Base-by-base conservation (phyloP, 2,329 filamentous ascomycete genomes). In the Exophiala sideris region DNA sequence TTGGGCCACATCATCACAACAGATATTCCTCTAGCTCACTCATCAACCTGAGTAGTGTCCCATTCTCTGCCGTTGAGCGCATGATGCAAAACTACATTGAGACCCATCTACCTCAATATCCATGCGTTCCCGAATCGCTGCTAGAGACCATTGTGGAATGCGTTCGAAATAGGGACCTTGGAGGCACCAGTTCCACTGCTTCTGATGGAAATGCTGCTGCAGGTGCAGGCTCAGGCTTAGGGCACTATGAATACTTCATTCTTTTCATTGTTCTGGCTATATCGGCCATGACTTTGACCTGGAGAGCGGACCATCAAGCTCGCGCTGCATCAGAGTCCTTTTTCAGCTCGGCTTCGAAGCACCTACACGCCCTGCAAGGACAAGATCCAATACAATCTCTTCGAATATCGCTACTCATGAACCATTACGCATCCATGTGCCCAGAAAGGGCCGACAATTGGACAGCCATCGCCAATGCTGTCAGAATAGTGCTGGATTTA, bases 1-100 rank as follows among this genome's bases (percentile, higher is more conserved):
- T 14, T 2, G 42, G 42, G 18, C 11, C 66, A 71, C 1, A 62
- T 63, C 44, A 70, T 67, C 4, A 63, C 61, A 50, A 71, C 70
- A 6, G 52, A 51, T 5, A 71, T 50, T 0, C 66, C 65, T 56
- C 71, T 3, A 18, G 16, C 16, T 18, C 16, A 2, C 16, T 18
- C 68, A 8, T 62, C 34, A 36, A 69, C 62, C 55, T 73, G 68
- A 21, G 5, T 40, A 53, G 41, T 40, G 44, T 45, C 7, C 50
- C 50, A 14, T 48, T 53, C 34, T 53, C 50, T 18, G 50, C 42
- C 11, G 33, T 53, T 33, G 21, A 24, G 14, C 42, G 50, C 12
- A 48, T 53, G 50, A 18, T 45, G 14, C 44, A 53, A 29, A 48
- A 45, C 44, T 53, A 57, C 39, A 33, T 32, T 12, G 40, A 53